A percentile compares a stretch with the other conserved stretches of the same genome.
Conservation (phyloP, 2,329 filamentous ascomycete genomes). For the Exserohilum turcica region DNA sequence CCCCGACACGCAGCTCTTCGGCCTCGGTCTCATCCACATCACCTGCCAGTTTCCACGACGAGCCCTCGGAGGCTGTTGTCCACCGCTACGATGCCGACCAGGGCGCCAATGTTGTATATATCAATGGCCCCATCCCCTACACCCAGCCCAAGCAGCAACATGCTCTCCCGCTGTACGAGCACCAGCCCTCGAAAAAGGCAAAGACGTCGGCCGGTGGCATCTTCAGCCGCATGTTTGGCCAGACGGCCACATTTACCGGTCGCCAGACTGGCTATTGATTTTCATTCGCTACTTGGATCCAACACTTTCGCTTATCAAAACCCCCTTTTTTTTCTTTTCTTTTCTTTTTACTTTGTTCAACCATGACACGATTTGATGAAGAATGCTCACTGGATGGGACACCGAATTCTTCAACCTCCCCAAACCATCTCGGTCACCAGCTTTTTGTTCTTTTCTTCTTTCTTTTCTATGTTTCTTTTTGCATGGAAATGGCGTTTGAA, state of each 20-base stretch:
- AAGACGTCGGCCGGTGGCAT: constrained; percentile 45
- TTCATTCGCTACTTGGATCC: constrained; percentile 27
- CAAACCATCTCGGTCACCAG: constrained; percentile 7
- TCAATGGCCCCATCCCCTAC: constrained; percentile 41
- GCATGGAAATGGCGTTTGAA: constrained; percentile 13
- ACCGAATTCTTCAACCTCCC: constrained; percentile 10
- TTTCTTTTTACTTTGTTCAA: constrained; percentile 3
- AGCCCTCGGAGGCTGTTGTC: constrained; percentile 38
- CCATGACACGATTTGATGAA: constrained; percentile 11
- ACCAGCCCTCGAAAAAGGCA: constrained; percentile 49
- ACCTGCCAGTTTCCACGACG: constrained; percentile 43
- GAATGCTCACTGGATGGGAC: constrained; percentile 18
- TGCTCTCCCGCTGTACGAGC: constrained; percentile 45
- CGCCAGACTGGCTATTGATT: constrained; percentile 41
- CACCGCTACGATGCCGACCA: constrained; percentile 52
- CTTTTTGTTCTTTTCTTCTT: constrained; percentile 13
- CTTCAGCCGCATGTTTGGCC: constrained; percentile 48
- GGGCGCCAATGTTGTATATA: constrained; percentile 52
- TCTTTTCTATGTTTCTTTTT: too few species aligned
- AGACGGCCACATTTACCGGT: constrained; percentile 32
- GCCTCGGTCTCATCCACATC: constrained; percentile 42
- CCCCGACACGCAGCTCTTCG: constrained; percentile 51
- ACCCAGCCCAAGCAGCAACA: constrained; percentile 39
- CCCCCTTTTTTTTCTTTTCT: constrained; percentile 21
- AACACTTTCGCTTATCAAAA: constrained; percentile 29